Base-by-base conservation (phyloP, 306 rosid genomes). In the Quercus gilva region DNA sequence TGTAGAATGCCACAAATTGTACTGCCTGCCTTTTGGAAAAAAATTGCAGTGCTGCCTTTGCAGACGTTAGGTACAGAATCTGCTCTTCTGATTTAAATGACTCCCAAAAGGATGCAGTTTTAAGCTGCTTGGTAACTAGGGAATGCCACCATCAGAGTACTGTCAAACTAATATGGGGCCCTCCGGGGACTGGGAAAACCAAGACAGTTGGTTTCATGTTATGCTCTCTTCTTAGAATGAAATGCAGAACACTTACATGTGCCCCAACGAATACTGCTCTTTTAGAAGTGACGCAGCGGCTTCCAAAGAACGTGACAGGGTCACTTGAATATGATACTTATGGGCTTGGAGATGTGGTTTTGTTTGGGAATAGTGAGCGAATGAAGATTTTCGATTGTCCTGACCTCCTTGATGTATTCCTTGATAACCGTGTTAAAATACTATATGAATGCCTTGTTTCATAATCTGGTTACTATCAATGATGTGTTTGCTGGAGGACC, bases 111-210 rank as follows among this genome's bases (percentile, higher is more conserved):
- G 68, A 52, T 4, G 91, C 88, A 0, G 83, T 91, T 71, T 29
- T 78, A 56, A 88, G 82, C 52, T 88, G 85, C 77, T 81, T 89
- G 6, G 37, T 63, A 5, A 67, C 73, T 69, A 80, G 65, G 41
- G 65, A 76, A 20, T 88, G 89, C 29, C 51, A 3, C 12, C 88
- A 86, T 31, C 20, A 28, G 20, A 75, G 73, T 33, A 55, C 77
- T 21, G 43, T 88, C 41, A 82, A 88, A 33, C 7, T 33, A 33
- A 33, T 33, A 33, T 33, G 37, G 37, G 37, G 37, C 1, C 37
- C 37, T 33, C 97, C 94, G 0, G 91, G 91, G 19, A 89, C 94
- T 2, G 94, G 91, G 1, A 89, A 89, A 82, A 91, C 97, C 13
- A 91, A 89, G 80, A 91, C 92, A 0, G 82, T 85, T 21, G 91